Conservation (phyloP, 768 basidiomycete genomes). For the Phaffia tasmanica region DNA sequence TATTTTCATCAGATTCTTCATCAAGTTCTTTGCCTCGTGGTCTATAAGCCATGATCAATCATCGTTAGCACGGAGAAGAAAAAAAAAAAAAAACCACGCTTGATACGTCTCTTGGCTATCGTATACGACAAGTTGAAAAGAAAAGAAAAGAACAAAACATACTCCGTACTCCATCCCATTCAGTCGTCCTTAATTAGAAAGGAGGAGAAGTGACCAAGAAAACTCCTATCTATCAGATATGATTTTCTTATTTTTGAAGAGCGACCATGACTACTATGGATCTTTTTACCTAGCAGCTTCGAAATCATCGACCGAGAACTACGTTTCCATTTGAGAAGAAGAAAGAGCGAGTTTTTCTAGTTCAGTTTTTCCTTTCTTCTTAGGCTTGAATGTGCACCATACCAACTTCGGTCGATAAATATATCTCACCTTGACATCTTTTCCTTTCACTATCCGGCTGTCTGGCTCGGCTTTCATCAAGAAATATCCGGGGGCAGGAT, state of each 20-base stretch:
- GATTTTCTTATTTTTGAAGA: neutral
- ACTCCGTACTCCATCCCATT: slow-evolving; percentile 26
- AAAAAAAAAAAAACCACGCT: no score
- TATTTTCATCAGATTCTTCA: no score
- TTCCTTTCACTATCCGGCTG: slow-evolving; percentile 37
- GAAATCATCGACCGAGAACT: slow-evolving; percentile 39
- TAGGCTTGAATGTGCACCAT: no score
- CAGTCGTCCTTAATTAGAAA: neutral
- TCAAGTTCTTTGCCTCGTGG: no score
- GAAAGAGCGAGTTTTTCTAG: neutral
- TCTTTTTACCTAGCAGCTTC: slow-evolving; percentile 32
- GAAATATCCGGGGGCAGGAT: slow-evolving; percentile 26
- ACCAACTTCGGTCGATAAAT: no score
- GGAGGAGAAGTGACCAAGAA: neutral
- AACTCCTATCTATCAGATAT: neutral
- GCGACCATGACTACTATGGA: neutral
- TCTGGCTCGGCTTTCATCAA: slow-evolving; percentile 40
- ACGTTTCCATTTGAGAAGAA: neutral
- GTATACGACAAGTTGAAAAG: no score
- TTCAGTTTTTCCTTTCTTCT: no score
- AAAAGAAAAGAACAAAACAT: neutral
- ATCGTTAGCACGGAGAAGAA: no score
- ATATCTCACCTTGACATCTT: slow-evolving; percentile 38
- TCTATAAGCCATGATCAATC: no score
- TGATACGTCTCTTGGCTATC: no score